Percentiles rank a stretch among this genome's conserved stretches.
These are phyloP conservation scores for Malassezia japonica DNA, from an alignment of 1,284 basidiomycete species.

Conservation along the genomic window DNA sequence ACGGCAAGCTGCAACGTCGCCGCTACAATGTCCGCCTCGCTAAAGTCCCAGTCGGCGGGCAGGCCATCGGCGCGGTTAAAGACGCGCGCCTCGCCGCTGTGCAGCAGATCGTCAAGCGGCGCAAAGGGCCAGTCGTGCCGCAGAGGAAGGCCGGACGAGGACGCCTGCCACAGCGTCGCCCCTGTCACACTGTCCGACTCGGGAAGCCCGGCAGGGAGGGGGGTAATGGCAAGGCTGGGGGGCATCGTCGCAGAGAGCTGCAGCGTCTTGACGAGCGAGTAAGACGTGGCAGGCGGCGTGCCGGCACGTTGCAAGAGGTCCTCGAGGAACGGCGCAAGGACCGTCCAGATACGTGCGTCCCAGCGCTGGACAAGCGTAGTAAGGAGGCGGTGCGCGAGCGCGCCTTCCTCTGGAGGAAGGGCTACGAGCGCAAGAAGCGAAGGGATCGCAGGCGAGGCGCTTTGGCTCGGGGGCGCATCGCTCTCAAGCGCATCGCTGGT, in stretches of 20 bases:
- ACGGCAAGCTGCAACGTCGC: slow-evolving; percentile 58
- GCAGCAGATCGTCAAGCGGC: slow-evolving; percentile 68
- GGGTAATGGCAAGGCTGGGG: not conserved
- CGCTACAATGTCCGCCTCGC: slow-evolving; percentile 68
- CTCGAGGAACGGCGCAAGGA: slow-evolving; percentile 7
- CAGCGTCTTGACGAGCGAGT: slow-evolving; percentile 29
- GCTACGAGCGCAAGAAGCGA: not conserved
- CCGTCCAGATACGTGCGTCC: not conserved
- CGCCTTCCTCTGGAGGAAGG: not conserved
- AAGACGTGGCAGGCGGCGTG: slow-evolving; percentile 32
- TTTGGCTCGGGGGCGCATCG: too few species aligned
- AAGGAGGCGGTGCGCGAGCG: not conserved
- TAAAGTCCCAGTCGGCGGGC: slow-evolving; percentile 66
- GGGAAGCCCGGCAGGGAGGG: slow-evolving; percentile 4
- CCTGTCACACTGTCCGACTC: slow-evolving; percentile 34
- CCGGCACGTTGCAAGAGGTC: slow-evolving; percentile 16
- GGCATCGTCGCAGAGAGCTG: slow-evolving; percentile 5
- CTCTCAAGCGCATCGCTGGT: too few species aligned
- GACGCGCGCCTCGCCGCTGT: slow-evolving; percentile 32
- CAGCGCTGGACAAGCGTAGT: not conserved
- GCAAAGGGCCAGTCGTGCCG: slow-evolving; percentile 62
- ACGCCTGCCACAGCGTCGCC: slow-evolving; percentile 49
- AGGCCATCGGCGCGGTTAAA: slow-evolving; percentile 60
- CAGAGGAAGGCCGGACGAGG: slow-evolving; percentile 58
- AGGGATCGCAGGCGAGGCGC: too few species aligned